Evolutionary conservation across 257 asterid species (phyloP).

Genomic region (Nicotiana tomentosiformis): DNA sequence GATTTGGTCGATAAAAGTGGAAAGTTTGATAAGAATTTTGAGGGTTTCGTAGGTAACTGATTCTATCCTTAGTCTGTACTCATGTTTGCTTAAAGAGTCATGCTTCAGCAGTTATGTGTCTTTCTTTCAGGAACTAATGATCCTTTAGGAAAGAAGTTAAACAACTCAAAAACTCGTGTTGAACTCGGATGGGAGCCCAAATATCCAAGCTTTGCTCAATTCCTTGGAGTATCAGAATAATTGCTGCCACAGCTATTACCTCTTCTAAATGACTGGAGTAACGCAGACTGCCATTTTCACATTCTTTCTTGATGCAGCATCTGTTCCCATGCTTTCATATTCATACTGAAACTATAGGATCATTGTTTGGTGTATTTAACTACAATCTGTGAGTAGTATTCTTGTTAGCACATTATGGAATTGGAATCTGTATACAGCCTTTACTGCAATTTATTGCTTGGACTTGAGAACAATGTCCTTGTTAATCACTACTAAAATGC

Average conservation of each 20-base stretch:
- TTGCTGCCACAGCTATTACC: background rate
- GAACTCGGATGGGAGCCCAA: slow-evolving; percentile 87
- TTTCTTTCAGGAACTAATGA: slow-evolving; percentile 60
- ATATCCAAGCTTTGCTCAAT: slow-evolving; percentile 72
- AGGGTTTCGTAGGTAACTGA: slow-evolving; percentile 61
- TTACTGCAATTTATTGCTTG: background rate
- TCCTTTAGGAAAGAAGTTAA: slow-evolving; percentile 78
- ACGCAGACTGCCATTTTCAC: background rate
- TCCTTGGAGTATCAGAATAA: slow-evolving; percentile 50
- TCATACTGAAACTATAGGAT: background rate
- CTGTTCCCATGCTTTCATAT: background rate
- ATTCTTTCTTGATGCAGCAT: background rate
- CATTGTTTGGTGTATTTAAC: background rate
- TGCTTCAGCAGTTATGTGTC: background rate
- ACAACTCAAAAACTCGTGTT: slow-evolving; percentile 70
- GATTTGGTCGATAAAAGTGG: slow-evolving; percentile 66
- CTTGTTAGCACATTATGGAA: background rate
- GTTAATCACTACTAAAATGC: background rate
- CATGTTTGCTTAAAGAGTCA: background rate
- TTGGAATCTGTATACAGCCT: background rate
- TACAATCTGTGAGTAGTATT: background rate
- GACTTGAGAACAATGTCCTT: background rate
- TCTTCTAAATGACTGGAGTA: background rate
- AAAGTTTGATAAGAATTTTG: slow-evolving; percentile 60
- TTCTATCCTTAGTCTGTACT: background rate